A percentile compares a stretch with the other conserved stretches of the same genome.
phyloP scores from a whole-genome alignment of 1,139 yeast genomes.

The Kurtzmaniella quercitrusa region DNA sequence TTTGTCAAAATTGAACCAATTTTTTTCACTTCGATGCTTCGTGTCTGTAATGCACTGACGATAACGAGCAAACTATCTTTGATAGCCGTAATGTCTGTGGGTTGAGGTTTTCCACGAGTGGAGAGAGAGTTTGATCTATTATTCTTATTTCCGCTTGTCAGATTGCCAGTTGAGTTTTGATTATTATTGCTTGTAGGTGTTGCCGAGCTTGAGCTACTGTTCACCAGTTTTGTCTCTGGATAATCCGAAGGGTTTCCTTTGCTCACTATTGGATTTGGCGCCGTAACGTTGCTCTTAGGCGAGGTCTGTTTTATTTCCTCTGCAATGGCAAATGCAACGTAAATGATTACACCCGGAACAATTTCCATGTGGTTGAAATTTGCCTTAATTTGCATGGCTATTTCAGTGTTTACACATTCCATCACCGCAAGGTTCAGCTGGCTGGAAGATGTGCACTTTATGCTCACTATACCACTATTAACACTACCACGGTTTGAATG shows the following conservation, averaged over 20 bases:
- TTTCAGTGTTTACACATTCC: slow-evolving; percentile 66
- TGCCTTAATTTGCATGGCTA: slow-evolving; percentile 75
- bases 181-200: slow-evolving; percentile 1
- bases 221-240: no score
- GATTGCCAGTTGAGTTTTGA: neutral
- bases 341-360: slow-evolving; percentile 64
- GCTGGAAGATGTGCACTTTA: slow-evolving; percentile 51
- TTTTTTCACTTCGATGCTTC: slow-evolving; percentile 26
- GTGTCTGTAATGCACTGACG: slow-evolving; percentile 17
- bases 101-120: slow-evolving; percentile 11
- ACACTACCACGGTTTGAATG: slow-evolving; percentile 17
- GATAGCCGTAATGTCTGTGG: slow-evolving; percentile 25
- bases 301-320: slow-evolving; percentile 18
- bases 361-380: slow-evolving; percentile 78
- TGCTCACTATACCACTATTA: slow-evolving; percentile 28
- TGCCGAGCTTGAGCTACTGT: no score
- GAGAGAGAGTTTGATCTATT: neutral
- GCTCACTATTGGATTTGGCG: slow-evolving; percentile 4
- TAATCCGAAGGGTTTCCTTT: slow-evolving; percentile 10
- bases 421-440: slow-evolving; percentile 56
- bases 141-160: neutral
- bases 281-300: neutral
- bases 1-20: slow-evolving; percentile 29
- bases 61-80: slow-evolving; percentile 21
- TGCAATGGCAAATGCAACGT: slow-evolving; percentile 66